Base-by-base conservation (phyloP, 1,284 basidiomycete species). In the Wallemia hederae region DNA sequence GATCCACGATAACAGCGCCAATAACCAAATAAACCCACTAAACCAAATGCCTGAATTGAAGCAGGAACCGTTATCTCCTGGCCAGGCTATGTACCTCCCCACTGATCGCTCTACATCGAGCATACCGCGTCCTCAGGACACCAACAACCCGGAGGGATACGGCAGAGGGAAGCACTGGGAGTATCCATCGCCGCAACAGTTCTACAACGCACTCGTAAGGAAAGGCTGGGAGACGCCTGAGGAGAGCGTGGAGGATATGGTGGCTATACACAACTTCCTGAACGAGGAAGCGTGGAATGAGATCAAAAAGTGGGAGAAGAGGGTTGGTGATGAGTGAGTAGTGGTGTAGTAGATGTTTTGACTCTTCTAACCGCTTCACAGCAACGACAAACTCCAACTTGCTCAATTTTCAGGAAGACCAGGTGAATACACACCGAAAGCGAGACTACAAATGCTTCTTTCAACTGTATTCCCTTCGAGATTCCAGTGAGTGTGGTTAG, bases 171-270 rank as follows among this genome's bases (percentile, higher is more conserved):
- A 68, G 15, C 72, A 73, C 59, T 98, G 94, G 94, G 91, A 96
- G 68, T 99, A 99, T 71, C 94, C 94, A 0, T 91, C 86, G 2
- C 89, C 92, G 1, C 91, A 98, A 72, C 92, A 98, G 70, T 98
- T 98, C 70, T 92, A 98, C 72, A 97, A 97, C 69, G 94, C 94
- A 0, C 77, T 99, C 5, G 86, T 88, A 17, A 76, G 91, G 65
- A 99, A 99, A 70, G 94, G 94, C 1, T 91, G 86, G 87, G 90
- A 94, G 72, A 94, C 94, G 1, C 89, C 90, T 0, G 91, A 94
- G 71, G 89, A 97, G 68, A 83, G 89, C 69, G 80, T 98, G 49
- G 90, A 92, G 70, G 88, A 81, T 58, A 96, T 99, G 85, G 94
- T 98, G 34, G 81, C 89, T 61, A 96, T 98, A 34, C 94, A 99